A percentile compares a stretch with the other conserved stretches of the same genome.
phyloP scores from a whole-genome alignment of 2,329 filamentous ascomycete genomes.

The Pseudogymnoascus sp. region DNA sequence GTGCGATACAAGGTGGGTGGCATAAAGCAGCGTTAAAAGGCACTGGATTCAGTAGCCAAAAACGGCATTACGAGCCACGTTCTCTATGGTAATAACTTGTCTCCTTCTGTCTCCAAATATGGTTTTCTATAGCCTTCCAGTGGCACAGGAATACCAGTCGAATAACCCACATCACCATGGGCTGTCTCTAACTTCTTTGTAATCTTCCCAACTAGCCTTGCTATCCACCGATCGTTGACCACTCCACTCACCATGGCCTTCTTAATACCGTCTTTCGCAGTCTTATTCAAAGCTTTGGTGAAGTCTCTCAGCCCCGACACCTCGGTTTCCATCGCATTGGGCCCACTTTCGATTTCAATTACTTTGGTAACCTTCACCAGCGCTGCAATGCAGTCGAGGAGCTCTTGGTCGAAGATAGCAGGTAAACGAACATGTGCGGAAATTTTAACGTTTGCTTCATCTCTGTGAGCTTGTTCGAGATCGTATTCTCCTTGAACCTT shows the following conservation, averaged over 20 bases:
- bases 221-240: slow-evolving; percentile 47
- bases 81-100: slow-evolving; percentile 21
- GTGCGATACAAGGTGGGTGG: neutral
- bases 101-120: slow-evolving; percentile 12
- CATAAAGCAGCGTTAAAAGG: neutral
- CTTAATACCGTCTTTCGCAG: slow-evolving; percentile 38
- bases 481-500: slow-evolving; percentile 32
- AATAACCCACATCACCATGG: slow-evolving; percentile 43
- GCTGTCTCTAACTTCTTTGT: slow-evolving; percentile 40
- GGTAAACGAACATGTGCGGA: slow-evolving; percentile 41
- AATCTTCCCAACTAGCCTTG: slow-evolving; percentile 43
- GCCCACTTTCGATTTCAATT: slow-evolving; percentile 42
- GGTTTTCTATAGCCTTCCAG: slow-evolving; percentile 17
- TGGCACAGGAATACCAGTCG: slow-evolving; percentile 36
- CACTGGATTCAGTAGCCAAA: neutral
- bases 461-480: slow-evolving; percentile 34
- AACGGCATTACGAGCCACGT: neutral
- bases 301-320: slow-evolving; percentile 26
- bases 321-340: slow-evolving; percentile 22
- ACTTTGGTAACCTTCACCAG: slow-evolving; percentile 50
- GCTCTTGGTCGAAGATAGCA: slow-evolving; percentile 40
- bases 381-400: slow-evolving; percentile 46
- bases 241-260: slow-evolving; percentile 37
- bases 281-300: slow-evolving; percentile 25
- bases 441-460: slow-evolving; percentile 40